These are phyloP conservation scores for Euphorbia tirucalli DNA, from an alignment of 345 rosid species.

Conservation along the genomic window DNA sequence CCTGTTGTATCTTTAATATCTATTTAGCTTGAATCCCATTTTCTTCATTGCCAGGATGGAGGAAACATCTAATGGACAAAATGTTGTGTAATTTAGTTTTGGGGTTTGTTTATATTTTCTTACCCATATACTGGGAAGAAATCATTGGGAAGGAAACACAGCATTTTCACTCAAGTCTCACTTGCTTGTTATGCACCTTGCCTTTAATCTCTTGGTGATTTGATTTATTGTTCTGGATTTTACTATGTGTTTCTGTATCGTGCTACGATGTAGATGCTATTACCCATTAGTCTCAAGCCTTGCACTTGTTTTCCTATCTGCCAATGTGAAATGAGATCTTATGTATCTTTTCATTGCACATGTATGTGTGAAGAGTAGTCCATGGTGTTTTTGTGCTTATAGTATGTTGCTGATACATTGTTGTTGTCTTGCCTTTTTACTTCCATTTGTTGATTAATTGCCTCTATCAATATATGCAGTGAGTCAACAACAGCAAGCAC, in stretches of 20 bases:
- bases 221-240: background rate
- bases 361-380: background rate
- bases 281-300: background rate
- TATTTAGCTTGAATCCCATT: background rate
- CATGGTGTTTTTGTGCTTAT: background rate
- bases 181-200: background rate
- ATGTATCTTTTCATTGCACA: background rate
- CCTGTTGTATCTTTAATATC: background rate
- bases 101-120: background rate
- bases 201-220: too few relatives aligned
- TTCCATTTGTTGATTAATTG: background rate
- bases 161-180: background rate
- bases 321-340: background rate
- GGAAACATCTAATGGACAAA: background rate
- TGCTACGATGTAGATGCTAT: background rate
- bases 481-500: conserved; percentile 14
- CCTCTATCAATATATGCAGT: background rate
- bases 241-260: background rate
- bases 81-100: background rate
- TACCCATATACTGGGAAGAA: background rate
- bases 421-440: background rate
- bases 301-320: background rate
- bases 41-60: background rate
- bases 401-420: background rate
- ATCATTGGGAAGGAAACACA: background rate